These are phyloP conservation scores for Endogone sp. DNA, from an alignment of 192 early-diverging fungal species.

Conservation along the genomic window DNA sequence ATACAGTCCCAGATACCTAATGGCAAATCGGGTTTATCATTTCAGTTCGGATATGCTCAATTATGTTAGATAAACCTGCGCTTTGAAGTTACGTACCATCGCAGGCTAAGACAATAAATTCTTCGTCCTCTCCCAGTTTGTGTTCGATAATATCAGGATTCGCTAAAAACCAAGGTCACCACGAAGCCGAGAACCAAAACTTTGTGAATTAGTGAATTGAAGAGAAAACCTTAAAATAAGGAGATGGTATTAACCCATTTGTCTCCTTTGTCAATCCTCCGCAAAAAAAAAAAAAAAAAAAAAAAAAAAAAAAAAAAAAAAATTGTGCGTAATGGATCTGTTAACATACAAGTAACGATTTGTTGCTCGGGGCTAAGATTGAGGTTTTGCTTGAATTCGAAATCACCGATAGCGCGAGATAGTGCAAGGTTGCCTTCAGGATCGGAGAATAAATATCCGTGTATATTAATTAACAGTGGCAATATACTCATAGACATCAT, in stretches of 20 bases:
- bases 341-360: constrained; percentile 75
- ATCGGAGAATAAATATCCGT: neutral
- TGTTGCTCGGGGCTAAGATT: constrained; percentile 80
- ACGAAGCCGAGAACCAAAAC: too few species aligned
- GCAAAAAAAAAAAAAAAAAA: too few species aligned
- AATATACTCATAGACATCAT: constrained; percentile 11
- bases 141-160: constrained; percentile 78
- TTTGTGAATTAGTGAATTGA: too few species aligned
- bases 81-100: constrained; percentile 62
- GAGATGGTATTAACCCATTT: too few species aligned
- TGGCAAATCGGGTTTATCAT: neutral
- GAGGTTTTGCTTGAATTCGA: constrained; percentile 94
- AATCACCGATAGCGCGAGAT: constrained; percentile 96
- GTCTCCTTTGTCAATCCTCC: too few species aligned
- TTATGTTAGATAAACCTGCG: neutral
- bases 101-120: constrained; percentile 95
- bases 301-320: too few species aligned
- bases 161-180: too few species aligned
- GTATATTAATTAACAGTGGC: neutral
- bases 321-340: too few species aligned
- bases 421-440: constrained; percentile 84
- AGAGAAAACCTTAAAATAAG: too few species aligned
- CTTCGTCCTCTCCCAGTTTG: constrained; percentile 61
- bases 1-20: constrained; percentile 98
- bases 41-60: neutral